A percentile compares a stretch with the other conserved stretches of the same genome.
Conservation (phyloP, 192 early-diverging fungal genomes). For the Backusella parvicylindrica region DNA sequence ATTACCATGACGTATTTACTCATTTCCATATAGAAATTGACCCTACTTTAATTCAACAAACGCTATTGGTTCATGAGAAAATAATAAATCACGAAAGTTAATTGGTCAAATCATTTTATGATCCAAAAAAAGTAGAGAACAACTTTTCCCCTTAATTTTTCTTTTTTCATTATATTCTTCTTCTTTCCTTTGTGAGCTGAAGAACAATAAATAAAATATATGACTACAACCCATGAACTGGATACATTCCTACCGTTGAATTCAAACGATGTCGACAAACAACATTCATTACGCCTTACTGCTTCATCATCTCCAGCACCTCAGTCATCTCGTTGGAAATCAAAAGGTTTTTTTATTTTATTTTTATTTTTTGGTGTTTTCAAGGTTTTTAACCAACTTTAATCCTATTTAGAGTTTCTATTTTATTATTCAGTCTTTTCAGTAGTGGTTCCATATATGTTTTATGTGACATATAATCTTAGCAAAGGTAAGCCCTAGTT, state of each 20-base stretch:
- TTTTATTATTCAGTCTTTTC: constrained; percentile 60
- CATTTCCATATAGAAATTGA: neutral
- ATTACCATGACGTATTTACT: too few species aligned
- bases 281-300: neutral
- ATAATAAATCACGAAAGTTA: neutral
- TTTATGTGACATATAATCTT: constrained; percentile 51
- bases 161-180: neutral
- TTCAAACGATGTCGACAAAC: neutral
- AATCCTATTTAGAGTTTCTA: constrained; percentile 57
- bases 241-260: neutral
- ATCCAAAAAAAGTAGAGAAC: neutral
- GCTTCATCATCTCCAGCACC: neutral
- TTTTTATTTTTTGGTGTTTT: neutral
- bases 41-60: neutral
- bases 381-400: neutral
- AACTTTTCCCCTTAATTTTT: neutral
- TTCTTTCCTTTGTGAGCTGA: neutral
- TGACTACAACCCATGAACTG: neutral
- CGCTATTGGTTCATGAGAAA: constrained; percentile 18
- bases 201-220: neutral
- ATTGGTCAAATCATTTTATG: neutral
- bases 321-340: neutral
- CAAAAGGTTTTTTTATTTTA: neutral
- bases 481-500: constrained; percentile 44
- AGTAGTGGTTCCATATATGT: constrained; percentile 57